Base-by-base conservation (phyloP, 257 asterid genomes). In the Nicotiana benthamiana region DNA sequence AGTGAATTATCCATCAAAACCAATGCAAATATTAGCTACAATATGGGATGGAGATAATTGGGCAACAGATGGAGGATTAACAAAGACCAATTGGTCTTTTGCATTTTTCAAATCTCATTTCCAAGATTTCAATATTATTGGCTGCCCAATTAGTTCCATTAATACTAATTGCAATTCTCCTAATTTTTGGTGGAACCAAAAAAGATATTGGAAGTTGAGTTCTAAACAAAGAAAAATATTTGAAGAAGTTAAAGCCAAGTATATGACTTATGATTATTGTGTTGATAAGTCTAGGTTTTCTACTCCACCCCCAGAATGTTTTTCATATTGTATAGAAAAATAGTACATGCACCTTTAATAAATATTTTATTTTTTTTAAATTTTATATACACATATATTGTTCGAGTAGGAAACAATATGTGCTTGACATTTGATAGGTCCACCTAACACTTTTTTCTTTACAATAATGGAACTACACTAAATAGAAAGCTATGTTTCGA, bases 21-120 rank as follows among this genome's bases (percentile, higher is more conserved):
- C 93, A 3, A 89, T 93, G 98, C 86, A 80, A 3, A 28, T 94
- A 12, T 56, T 79, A 9, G 89, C 80, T 2, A 94, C 90, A 80
- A 16, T 93, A 7, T 93, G 97, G 96, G 57, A 87, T 32, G 95
- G 90, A 20, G 86, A 77, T 3, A 40, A 66, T 40, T 92, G 95
- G 97, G 95, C 94, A 5, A 91, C 95, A 1, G 92, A 89, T 52
- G 95, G 97, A n/a, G 93, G 92, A 13, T 63, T 5, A 40, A 87
- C 85, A 0, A 90, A 85, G 92, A 89, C 32, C 4, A 54, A 90
- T 46, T 93, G 97, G 96, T 77, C 92, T 1, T 4, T 51, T 36
- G 88, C 91, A 12, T 97, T 97, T 13, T 93, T 92, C 79, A 20
- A 11, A 15, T 91, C 95, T 20, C 67, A 80, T 0, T 93, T 85